These are phyloP conservation scores for Puccinia sorghi DNA, from an alignment of 1,284 basidiomycete species.

Conservation along the genomic window DNA sequence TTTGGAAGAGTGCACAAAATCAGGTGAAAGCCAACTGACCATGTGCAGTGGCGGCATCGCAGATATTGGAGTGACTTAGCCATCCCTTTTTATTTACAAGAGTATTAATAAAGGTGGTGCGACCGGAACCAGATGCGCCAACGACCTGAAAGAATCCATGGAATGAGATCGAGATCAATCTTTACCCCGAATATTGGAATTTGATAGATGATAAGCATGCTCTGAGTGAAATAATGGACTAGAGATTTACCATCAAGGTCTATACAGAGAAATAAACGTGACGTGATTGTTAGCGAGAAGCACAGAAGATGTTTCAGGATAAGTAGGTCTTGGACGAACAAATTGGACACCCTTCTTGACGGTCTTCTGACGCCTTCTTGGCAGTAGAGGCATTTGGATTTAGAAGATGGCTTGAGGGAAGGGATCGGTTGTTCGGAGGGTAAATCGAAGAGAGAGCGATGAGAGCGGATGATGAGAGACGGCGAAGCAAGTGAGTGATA, in stretches of 20 bases:
- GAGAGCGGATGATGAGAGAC: too few relatives aligned
- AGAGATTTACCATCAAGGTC: constrained; percentile 43
- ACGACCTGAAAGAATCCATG: constrained; percentile 23
- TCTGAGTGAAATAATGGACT: not conserved
- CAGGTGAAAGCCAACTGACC: too few relatives aligned
- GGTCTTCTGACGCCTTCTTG: constrained; percentile 19
- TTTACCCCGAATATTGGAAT: not conserved
- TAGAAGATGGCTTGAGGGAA: not conserved
- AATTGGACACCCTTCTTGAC: constrained; percentile 50
- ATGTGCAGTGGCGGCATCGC: too few relatives aligned
- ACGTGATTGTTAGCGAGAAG: not conserved
- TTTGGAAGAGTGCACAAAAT: too few relatives aligned
- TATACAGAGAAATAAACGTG: not conserved
- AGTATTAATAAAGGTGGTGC: too few relatives aligned
- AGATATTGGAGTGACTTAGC: too few relatives aligned
- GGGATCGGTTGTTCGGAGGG: not conserved
- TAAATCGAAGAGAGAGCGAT: too few relatives aligned
- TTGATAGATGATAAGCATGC: not conserved
- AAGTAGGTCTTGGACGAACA: constrained; percentile 6
- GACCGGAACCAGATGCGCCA: constrained; percentile 74
- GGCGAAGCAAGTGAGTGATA: too few relatives aligned
- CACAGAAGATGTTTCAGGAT: not conserved
- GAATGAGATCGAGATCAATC: too few relatives aligned
- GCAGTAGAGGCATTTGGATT: not conserved
- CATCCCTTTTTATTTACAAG: too few relatives aligned